A percentile compares a stretch with the other conserved stretches of the same genome.
Conservation (phyloP, 352 stramenopile genomes). For the Phytophthora crassamura region DNA sequence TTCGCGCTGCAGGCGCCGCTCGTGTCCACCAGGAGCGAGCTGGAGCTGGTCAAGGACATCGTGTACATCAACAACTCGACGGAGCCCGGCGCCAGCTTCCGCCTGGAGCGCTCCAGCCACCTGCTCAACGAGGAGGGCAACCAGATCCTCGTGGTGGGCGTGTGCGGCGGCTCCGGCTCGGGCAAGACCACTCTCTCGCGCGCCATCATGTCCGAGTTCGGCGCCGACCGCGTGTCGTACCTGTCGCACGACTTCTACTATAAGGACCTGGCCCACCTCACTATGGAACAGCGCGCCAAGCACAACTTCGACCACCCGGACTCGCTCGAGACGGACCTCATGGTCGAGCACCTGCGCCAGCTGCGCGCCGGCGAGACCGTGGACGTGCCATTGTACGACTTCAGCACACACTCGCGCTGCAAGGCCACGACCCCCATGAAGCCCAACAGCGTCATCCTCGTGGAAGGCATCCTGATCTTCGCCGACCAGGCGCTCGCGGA, state of each 20-base stretch:
- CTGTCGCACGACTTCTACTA: constrained; percentile 98
- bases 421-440: constrained; percentile 79
- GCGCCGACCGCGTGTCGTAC: constrained; percentile 91
- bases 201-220: constrained; percentile 91
- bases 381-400: constrained; percentile 95
- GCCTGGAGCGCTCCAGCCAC: constrained; percentile 42
- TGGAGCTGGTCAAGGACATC: constrained; percentile 85
- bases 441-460: constrained; percentile 93
- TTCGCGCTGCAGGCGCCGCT: constrained; percentile 53
- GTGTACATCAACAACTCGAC: constrained; percentile 86
- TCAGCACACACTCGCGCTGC: constrained; percentile 93
- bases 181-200: constrained; percentile 93
- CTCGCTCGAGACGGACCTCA: constrained; percentile 94
- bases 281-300: constrained; percentile 87
- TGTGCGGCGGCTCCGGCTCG: constrained; percentile 92
- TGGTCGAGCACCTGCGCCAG: constrained; percentile 92
- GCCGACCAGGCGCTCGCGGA: constrained; percentile 88
- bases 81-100: constrained; percentile 48
- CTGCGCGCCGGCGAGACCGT: constrained; percentile 90
- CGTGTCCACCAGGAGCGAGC: constrained; percentile 62
- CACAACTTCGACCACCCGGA: constrained; percentile 99
- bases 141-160: constrained; percentile 90
- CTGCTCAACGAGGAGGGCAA: constrained; percentile 61
- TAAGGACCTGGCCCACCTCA: constrained; percentile 91
- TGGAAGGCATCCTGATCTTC: constrained; percentile 98